Evolutionary conservation across 257 asterid species (phyloP).

Genomic region (Solanum corneliomulleri): DNA sequence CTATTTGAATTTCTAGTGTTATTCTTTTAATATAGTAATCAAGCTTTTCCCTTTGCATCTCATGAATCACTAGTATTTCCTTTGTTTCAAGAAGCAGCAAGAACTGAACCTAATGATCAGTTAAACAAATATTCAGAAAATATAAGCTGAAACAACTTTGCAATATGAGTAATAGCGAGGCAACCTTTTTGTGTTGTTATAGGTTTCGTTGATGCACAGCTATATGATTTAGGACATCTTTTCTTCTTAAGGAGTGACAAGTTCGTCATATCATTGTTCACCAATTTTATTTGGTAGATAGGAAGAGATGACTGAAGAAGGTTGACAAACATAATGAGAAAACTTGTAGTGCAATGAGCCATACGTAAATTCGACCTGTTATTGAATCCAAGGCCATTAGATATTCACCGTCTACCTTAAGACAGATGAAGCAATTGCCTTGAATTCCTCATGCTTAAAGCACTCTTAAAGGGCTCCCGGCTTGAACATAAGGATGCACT

Average conservation of each 20-base stretch:
- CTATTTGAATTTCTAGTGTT: neutral
- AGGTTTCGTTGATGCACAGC: neutral
- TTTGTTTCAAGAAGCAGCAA: neutral
- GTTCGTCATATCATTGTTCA: neutral
- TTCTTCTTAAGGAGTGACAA: neutral
- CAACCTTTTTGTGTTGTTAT: neutral
- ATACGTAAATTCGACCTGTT: neutral
- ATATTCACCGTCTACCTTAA: neutral
- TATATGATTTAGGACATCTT: neutral
- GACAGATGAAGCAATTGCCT: neutral
- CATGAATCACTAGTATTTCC: neutral
- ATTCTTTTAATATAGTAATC: neutral
- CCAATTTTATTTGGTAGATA: neutral
- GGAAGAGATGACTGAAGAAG: neutral
- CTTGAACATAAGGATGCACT: neutral
- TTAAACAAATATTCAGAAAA: neutral
- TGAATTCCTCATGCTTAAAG: neutral
- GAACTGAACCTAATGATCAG: neutral
- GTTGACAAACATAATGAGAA: neutral
- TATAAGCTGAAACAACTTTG: neutral
- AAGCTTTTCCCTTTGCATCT: neutral
- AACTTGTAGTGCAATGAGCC: neutral
- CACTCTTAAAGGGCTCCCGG: neutral
- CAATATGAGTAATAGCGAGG: neutral
- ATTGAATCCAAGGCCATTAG: neutral